Base-by-base conservation (phyloP, 345 rosid species). In the Lepidium aucheri region DNA sequence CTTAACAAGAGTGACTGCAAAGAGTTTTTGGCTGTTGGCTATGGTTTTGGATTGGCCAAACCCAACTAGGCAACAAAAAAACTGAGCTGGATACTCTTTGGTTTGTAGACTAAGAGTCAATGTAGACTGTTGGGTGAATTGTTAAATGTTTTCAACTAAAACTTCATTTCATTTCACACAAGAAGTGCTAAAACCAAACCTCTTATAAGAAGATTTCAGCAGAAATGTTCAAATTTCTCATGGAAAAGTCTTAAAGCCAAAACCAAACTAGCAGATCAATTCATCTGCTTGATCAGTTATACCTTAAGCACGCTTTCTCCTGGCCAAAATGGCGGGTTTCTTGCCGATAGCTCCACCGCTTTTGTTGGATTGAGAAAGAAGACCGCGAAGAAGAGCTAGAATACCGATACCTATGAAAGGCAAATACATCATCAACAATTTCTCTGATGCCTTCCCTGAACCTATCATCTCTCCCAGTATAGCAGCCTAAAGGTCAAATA, bases 231-330 rank as follows among this genome's bases (percentile, higher is more conserved):
- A 36, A 63, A 3, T 34, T 8, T n/a, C 55, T 34, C 20, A 12
- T 8, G 18, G 8, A 26, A 22, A 50, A 10, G 16, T 49, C 18
- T 9, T 9, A 49, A 47, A 35, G 22, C 15, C 15, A 24, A 24
- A 63, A 10, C 20, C 13, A 58, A 33, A 8, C 1, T 7, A 60
- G 53, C 17, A 61, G 52, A 18, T 24, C 26, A 16, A 41, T 6
- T 9, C 9, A 36, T 7, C n/a, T 15, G 30, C 14, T 26, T 22
- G 45, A 30, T 28, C 15, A 13, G 14, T 26, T 4, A 26, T 35
- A 34, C 12, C 55, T 85, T 70, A 87, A 68, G 76, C 85, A 72
- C 68, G 85, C 82, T 91, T 88, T 65, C 81, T 85, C 79, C 88
- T 74, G 7, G 69, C 80, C 45, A 78, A 22, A 62, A 63, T 11